Evolutionary conservation across 805 yeast species (phyloP).

Genomic region (Candida xiaguanensis): DNA sequence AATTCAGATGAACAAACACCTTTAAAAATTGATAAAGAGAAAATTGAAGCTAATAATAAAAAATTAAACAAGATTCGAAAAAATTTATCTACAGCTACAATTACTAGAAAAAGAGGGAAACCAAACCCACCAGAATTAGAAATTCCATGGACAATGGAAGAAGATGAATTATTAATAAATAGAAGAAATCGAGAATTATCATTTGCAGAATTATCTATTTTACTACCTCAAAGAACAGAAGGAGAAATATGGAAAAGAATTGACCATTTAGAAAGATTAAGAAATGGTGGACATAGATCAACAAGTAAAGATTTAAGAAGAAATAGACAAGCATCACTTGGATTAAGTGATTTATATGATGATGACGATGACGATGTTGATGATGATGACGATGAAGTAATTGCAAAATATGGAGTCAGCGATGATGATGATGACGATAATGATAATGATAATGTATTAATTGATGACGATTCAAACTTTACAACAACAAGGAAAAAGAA

Average conservation of each 20-base stretch:
- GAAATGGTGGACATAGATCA: constrained; percentile 28
- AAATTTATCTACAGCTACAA: constrained; percentile 7
- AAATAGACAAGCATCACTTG: constrained; percentile 37
- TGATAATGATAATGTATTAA: constrained; percentile 31
- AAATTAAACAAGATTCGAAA: constrained; percentile 10
- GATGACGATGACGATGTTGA: constrained; percentile 31
- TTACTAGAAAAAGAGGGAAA: constrained; percentile 9
- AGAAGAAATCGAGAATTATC: constrained; percentile 57
- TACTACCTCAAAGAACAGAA: constrained; percentile 71
- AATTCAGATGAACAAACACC: constrained; percentile 21
- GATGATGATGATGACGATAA: constrained; percentile 34
- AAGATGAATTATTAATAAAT: constrained; percentile 62
- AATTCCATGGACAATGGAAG: constrained; percentile 58
- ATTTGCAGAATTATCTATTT: constrained; percentile 67
- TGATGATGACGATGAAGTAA: constrained; percentile 30
- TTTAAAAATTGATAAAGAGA: constrained; percentile 18
- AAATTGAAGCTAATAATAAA: constrained; percentile 11
- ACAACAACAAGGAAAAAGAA: constrained; percentile 20
- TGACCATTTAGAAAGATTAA: constrained; percentile 38
- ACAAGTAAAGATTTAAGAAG: constrained; percentile 25
- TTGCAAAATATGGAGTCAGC: constrained; percentile 33
- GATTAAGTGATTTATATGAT: constrained; percentile 41
- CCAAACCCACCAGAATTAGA: constrained; percentile 18
- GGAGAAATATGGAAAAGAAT: constrained; percentile 68
- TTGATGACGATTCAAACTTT: constrained; percentile 27